phyloP scores from a whole-genome alignment of 2,329 filamentous ascomycete species.

The Pyrenophora tritici-repentis region DNA sequence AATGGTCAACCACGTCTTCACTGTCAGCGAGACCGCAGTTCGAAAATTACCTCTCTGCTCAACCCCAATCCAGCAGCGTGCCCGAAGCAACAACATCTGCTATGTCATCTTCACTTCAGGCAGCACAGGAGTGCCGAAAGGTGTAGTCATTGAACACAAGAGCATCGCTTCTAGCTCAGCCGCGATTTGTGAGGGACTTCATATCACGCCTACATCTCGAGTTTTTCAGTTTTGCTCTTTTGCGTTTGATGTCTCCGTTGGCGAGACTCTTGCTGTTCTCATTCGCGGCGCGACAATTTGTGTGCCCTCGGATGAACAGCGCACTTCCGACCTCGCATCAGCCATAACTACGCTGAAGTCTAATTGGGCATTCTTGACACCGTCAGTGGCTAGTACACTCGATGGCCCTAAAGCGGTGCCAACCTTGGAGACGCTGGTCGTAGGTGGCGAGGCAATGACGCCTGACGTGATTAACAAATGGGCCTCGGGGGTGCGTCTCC shows the following conservation, averaged over 20 bases:
- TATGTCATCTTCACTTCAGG: constrained; percentile 44
- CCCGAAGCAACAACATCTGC: constrained; percentile 27
- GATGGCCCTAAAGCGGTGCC: constrained; percentile 41
- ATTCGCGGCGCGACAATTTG: constrained; percentile 41
- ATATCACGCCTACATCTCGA: constrained; percentile 34
- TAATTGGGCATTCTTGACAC: constrained; percentile 43
- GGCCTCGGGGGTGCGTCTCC: constrained; percentile 27
- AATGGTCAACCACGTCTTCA: constrained; percentile 25
- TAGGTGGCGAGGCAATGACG: constrained; percentile 37
- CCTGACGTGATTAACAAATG: constrained; percentile 35
- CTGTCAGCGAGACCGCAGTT: constrained; percentile 24
- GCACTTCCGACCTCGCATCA: constrained; percentile 51
- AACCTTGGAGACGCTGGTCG: constrained; percentile 46
- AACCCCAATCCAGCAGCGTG: constrained; percentile 14
- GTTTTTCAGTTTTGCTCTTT: constrained; percentile 46
- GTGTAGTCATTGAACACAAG: constrained; percentile 38
- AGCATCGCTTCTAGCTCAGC: constrained; percentile 36
- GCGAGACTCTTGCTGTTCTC: constrained; percentile 42
- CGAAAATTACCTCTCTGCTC: constrained; percentile 17
- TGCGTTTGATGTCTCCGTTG: constrained; percentile 43
- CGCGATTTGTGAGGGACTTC: constrained; percentile 34
- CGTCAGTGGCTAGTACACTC: constrained; percentile 44
- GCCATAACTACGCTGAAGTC: constrained; percentile 36
- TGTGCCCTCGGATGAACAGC: constrained; percentile 47
- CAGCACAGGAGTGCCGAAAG: constrained; percentile 41